Base-by-base conservation (phyloP, 2,329 filamentous ascomycete species). In the Endoconidiophora laricicola region DNA sequence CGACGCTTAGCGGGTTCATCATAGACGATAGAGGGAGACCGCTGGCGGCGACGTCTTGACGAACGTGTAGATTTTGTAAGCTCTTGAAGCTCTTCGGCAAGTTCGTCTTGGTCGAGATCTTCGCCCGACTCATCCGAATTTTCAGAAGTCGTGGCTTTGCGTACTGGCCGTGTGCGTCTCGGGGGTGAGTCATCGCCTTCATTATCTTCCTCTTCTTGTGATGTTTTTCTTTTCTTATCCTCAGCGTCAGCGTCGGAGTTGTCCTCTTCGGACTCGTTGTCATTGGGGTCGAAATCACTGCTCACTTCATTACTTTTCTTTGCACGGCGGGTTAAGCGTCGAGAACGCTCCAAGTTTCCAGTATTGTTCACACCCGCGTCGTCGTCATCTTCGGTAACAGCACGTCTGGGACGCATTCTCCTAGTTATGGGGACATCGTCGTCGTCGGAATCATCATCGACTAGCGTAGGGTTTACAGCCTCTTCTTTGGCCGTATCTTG, bases 81-180 rank as follows among this genome's bases (percentile, higher is more conserved):
- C 52, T 83, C 78, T 54, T 77, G 70, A 12, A 79, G 69, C 60
- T 83, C 79, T 61, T 81, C 77, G 4, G 75, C 76, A 47, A 83
- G 63, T 58, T 83, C 79, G 52, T 81, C 74, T 46, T 73, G 64
- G 56, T 83, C 77, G 16, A 81, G 68, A 40, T 73, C 71, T 54
- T 67, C 69, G 40, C 72, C 73, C 10, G 22, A 71, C 68, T 54
- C 61, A 67, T 54, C 68, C 70, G 39, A 70, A n/a, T 20, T 69
- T n/a, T 71, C 68, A 53, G 62, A 68, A 52, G 68, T 69, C 43
- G 67, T 65, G 6, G 68, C 68, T 43, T 69, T 61, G 57, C 62
- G 61, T 58, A 60, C 62, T 52, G 64, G 60, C 55, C 60, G 61
- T 46, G 56, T 61, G 10, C 71, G 69, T 37, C 67, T 69, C 4